Evolutionary conservation across 2,329 filamentous ascomycete genomes (phyloP).

Genomic region (Exophiala xenobiotica): DNA sequence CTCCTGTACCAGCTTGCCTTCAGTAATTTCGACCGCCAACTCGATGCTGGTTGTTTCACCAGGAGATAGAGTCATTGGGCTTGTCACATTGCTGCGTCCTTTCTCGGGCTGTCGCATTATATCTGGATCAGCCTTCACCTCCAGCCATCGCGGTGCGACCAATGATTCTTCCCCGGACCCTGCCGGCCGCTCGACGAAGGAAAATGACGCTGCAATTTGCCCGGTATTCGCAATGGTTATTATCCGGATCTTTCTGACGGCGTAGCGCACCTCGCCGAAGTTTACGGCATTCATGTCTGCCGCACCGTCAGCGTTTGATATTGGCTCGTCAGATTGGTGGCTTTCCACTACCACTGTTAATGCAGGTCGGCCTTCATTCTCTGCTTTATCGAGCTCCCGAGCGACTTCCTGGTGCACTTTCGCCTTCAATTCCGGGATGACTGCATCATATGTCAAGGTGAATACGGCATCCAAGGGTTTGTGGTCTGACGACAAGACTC

Average conservation of each 20-base stretch:
- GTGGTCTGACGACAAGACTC: constrained; percentile 89
- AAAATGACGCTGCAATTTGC: constrained; percentile 73
- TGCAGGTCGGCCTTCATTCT: constrained; percentile 83
- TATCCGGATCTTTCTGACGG: constrained; percentile 62
- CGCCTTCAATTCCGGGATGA: constrained; percentile 80
- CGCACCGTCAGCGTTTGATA: constrained; percentile 43
- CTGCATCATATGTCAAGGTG: constrained; percentile 78
- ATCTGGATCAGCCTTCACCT: constrained; percentile 58
- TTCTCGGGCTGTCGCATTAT: constrained; percentile 28
- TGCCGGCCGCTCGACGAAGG: constrained; percentile 65
- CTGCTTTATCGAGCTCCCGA: constrained; percentile 80
- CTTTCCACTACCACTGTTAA: constrained; percentile 86
- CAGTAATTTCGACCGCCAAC: constrained; percentile 66
- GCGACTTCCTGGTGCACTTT: constrained; percentile 84
- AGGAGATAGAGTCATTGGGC: constrained; percentile 69
- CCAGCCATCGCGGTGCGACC: constrained; percentile 66
- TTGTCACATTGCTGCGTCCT: constrained; percentile 29
- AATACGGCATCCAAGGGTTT: constrained; percentile 88
- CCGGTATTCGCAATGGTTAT: constrained; percentile 93
- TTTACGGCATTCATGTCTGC: constrained; percentile 60
- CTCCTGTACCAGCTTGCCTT: constrained; percentile 61
- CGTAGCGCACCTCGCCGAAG: constrained; percentile 73
- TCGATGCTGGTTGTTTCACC: constrained; percentile 76
- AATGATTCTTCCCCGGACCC: constrained; percentile 8
- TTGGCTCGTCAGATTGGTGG: constrained; percentile 40